These are phyloP conservation scores for Coemansia reversa DNA, from an alignment of 192 early-diverging fungal species.

Conservation along the genomic window DNA sequence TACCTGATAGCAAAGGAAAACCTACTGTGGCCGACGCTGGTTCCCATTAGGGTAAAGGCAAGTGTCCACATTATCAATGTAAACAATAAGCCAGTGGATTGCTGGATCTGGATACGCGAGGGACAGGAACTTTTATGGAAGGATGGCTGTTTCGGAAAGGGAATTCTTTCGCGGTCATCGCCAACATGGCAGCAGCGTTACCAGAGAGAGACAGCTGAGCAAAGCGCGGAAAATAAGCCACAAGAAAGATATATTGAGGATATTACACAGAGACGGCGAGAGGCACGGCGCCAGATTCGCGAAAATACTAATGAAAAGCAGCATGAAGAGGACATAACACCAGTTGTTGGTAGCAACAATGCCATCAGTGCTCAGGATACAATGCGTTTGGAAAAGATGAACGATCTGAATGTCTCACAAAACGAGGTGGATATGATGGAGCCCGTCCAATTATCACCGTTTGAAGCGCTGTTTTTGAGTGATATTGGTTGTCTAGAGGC, in stretches of 20 bases:
- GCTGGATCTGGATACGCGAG: constrained; percentile 26
- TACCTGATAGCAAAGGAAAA: constrained; percentile 14
- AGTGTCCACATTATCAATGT: constrained; percentile 12
- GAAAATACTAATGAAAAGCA: not conserved
- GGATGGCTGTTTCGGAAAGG: constrained; percentile 74
- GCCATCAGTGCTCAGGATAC: not conserved
- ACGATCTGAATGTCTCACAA: constrained; percentile 3
- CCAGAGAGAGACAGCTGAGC: not conserved
- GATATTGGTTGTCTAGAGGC: constrained; percentile 60
- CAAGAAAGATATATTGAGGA: constrained; percentile 29
- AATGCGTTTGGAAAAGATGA: not conserved
- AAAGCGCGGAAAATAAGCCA: not conserved
- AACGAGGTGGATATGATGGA: constrained; percentile 52
- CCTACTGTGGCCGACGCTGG: constrained; percentile 29
- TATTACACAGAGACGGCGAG: constrained; percentile 30
- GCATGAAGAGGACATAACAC: not conserved
- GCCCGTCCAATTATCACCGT: constrained; percentile 65
- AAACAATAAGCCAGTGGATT: constrained; percentile 18
- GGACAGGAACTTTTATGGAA: constrained; percentile 54
- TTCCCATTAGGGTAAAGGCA: constrained; percentile 12
- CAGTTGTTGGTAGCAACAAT: not conserved
- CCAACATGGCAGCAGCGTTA: constrained; percentile 67
- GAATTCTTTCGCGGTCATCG: constrained; percentile 73
- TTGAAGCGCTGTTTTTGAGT: constrained; percentile 74
- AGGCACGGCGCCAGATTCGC: constrained; percentile 13